Conservation (phyloP, 108 stramenopile genomes). For the Chaetoceros tenuissimus region DNA sequence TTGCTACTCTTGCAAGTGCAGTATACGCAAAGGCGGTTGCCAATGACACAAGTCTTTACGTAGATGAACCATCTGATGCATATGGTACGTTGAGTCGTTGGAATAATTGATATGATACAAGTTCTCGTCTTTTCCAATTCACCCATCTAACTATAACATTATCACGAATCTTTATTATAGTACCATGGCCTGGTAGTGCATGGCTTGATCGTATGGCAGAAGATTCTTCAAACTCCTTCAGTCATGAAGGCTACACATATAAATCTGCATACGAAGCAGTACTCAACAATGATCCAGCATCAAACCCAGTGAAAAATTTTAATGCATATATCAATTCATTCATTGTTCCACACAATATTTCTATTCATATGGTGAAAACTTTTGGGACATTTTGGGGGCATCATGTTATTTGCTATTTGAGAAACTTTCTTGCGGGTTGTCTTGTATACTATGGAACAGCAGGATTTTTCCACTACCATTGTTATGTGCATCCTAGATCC, state of each 20-base stretch:
- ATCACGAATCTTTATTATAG: constrained; percentile 7
- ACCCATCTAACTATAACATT: too few relatives aligned
- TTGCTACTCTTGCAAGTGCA: background rate
- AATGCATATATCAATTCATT: constrained; percentile 58
- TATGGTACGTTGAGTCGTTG: background rate
- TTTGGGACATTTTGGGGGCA: constrained; percentile 23
- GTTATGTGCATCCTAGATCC: constrained; percentile 45
- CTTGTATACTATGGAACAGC: constrained; percentile 60
- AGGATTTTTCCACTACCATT: constrained; percentile 47
- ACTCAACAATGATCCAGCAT: constrained; percentile 27
- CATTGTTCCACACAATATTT: constrained; percentile 21
- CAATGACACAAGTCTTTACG: background rate
- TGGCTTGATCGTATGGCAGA: constrained; percentile 42
- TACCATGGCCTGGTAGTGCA: constrained; percentile 38
- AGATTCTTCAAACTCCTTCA: constrained; percentile 10
- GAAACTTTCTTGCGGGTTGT: constrained; percentile 49
- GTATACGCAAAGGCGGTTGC: background rate
- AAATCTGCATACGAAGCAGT: constrained; percentile 43
- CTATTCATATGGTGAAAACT: constrained; percentile 17
- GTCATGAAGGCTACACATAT: constrained; percentile 22
- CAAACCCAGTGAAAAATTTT: constrained; percentile 46
- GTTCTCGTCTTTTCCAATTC: too few relatives aligned
- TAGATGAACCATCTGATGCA: background rate
- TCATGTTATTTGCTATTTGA: constrained; percentile 51
- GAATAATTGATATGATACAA: background rate